Conservation (phyloP, 352 stramenopile genomes). For the Phytopythium cucurbitacearum region DNA sequence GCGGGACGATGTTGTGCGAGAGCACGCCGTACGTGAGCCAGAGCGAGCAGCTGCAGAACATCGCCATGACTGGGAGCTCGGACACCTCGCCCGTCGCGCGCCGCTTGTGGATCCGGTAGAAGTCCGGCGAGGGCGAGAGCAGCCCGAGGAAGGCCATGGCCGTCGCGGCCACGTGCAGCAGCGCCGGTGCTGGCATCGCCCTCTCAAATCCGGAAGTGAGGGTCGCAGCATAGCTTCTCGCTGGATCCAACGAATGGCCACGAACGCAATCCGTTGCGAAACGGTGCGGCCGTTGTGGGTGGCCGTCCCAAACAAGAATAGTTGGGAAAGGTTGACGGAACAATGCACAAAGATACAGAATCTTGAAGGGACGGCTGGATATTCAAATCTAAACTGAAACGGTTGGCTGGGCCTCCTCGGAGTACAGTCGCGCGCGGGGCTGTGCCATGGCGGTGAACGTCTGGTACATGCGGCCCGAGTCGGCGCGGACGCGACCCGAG, state of each 20-base stretch:
- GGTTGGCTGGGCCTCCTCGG: too few species aligned
- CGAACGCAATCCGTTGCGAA: slow-evolving; percentile 5
- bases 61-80: slow-evolving; percentile 19
- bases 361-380: too few species aligned
- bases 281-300: slow-evolving; percentile 1
- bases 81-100: slow-evolving; percentile 20
- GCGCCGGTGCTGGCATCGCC: slow-evolving; percentile 14
- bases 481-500: not conserved
- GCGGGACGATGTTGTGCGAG: slow-evolving; percentile 14
- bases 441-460: not conserved
- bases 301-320: not conserved
- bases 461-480: not conserved
- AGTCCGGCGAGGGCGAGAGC: slow-evolving; percentile 24
- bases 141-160: slow-evolving; percentile 16
- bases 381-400: too few species aligned
- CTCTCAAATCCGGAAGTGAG: not conserved
- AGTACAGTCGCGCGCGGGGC: too few species aligned
- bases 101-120: slow-evolving; percentile 18
- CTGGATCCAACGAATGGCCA: too few species aligned
- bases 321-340: not conserved
- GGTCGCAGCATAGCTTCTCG: too few species aligned
- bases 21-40: slow-evolving; percentile 21
- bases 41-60: slow-evolving; percentile 22
- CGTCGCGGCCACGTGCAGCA: slow-evolving; percentile 18
- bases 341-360: too few species aligned